A percentile compares a stretch with the other conserved stretches of the same genome.
These are phyloP conservation scores for Schizothecium vesticola DNA, from an alignment of 495 filamentous ascomycete species.

Conservation along the genomic window DNA sequence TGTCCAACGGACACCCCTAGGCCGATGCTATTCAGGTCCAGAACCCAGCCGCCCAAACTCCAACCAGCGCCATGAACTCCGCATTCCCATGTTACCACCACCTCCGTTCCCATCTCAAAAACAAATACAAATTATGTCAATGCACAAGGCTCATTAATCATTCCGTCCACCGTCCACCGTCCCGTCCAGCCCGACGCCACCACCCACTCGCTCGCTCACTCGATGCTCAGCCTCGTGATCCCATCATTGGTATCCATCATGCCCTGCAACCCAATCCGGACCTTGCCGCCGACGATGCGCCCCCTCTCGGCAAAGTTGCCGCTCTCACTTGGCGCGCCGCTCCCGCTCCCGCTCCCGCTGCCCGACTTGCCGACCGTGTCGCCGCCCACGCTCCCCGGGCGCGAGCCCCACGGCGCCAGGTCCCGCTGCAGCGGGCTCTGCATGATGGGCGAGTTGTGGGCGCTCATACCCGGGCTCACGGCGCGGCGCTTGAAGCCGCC, in stretches of 20 bases:
- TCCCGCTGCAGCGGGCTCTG: slow-evolving; percentile 73
- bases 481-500: slow-evolving; percentile 87
- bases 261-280: slow-evolving; percentile 80
- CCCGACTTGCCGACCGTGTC: slow-evolving; percentile 37
- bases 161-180: not conserved
- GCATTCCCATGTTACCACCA: not conserved
- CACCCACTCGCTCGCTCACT: slow-evolving; percentile 8
- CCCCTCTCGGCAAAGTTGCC: slow-evolving; percentile 28
- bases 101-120: not conserved
- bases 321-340: slow-evolving; percentile 36
- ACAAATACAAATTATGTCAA: not conserved
- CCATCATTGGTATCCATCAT: slow-evolving; percentile 96
- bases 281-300: slow-evolving; percentile 17
- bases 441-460: slow-evolving; percentile 83
- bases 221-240: slow-evolving; percentile 86
- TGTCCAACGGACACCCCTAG: not conserved
- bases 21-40: not conserved
- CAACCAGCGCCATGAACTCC: not conserved
- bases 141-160: not conserved
- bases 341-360: slow-evolving; percentile 15
- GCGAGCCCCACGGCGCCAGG: slow-evolving; percentile 60
- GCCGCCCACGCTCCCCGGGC: slow-evolving; percentile 55
- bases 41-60: not conserved
- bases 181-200: too few species aligned
- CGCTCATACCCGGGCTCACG: slow-evolving; percentile 88